Evolutionary conservation across 2,329 filamentous ascomycete species (phyloP), one percentile per base, ranked within the genome.

Genomic region (Phialemoniopsis sp.): DNA sequence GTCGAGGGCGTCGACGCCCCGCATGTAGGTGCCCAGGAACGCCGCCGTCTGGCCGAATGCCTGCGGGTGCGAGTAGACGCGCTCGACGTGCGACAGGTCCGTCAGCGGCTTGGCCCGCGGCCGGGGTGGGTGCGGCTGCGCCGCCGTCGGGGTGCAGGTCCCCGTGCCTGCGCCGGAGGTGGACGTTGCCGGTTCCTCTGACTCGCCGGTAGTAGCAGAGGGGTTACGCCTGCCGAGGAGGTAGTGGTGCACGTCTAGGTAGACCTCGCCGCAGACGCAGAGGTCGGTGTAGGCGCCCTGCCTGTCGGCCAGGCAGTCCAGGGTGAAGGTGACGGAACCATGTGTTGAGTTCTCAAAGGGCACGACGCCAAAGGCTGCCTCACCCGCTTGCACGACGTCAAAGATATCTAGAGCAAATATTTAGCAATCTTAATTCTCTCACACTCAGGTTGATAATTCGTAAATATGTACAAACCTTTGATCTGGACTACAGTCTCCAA

Each of bases 291-390:
- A 88, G 32, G 65, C 63, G 32, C 62, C 64, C 30, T 78, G 67
- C 18, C 85, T 73, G 64, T 95, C 89, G 48, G 88, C 88, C 44
- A 98, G 80, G 48, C 91, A 79, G 63, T 96, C 90, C 17, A 97
- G 76, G 0, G 90, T 95, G 60, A 89, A 87, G 40, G 93, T 81
- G 36, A 98, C 93, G 39, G 85, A 84, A 54, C 93, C 93, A 62
- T 97, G 95, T 57, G 88, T 91, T 31, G 87, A 94, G 69, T 98
- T 98, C 59, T 97, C 91, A 63, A 95, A 90, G 7, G 93, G 93
- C 2, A 96, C 86, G 26, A 97, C 86, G 49, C 90, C 93, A 41
- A 82, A 82, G 38, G 75, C 64, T 1, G 78, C 79, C 33, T 67
- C 58, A 42, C 78, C 74, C 29, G 72, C 70, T 55, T 94, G 88